phyloP scores from a whole-genome alignment of 2,329 filamentous ascomycete genomes.

The Xylariales sp. region DNA sequence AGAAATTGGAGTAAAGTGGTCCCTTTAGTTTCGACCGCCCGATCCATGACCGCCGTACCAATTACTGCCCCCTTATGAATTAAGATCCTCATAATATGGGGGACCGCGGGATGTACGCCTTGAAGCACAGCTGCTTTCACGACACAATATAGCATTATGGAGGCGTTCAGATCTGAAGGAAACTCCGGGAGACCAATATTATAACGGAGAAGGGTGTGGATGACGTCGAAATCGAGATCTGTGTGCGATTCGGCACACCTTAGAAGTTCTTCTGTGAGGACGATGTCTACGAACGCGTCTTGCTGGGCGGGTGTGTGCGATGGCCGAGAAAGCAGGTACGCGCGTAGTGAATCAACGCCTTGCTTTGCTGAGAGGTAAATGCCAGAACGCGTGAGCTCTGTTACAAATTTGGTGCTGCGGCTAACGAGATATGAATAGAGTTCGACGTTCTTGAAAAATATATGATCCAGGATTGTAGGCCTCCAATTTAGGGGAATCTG shows the following conservation, averaged over 20 bases:
- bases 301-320: not conserved
- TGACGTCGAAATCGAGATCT: not conserved
- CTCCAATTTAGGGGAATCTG: not conserved
- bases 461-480: not conserved
- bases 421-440: not conserved
- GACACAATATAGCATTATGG: not conserved
- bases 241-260: too few relatives aligned
- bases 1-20: slow-evolving; percentile 3
- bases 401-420: not conserved
- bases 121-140: not conserved
- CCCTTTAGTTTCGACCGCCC: not conserved
- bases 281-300: not conserved
- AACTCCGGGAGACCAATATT: not conserved
- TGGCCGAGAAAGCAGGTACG: not conserved
- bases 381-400: not conserved
- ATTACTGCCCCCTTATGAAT: slow-evolving; percentile 5
- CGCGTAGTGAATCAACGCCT: slow-evolving; percentile 3
- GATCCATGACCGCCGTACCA: not conserved
- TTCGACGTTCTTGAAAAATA: not conserved
- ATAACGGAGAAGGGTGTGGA: slow-evolving; percentile 11
- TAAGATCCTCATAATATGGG: not conserved
- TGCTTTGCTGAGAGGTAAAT: not conserved
- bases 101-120: not conserved
- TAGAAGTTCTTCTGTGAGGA: slow-evolving; percentile 1
- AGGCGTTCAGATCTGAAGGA: not conserved